Evolutionary conservation across 805 yeast species (phyloP), one percentile per base, ranked within the genome.

Genomic region (Kregervanrija delftensis): DNA sequence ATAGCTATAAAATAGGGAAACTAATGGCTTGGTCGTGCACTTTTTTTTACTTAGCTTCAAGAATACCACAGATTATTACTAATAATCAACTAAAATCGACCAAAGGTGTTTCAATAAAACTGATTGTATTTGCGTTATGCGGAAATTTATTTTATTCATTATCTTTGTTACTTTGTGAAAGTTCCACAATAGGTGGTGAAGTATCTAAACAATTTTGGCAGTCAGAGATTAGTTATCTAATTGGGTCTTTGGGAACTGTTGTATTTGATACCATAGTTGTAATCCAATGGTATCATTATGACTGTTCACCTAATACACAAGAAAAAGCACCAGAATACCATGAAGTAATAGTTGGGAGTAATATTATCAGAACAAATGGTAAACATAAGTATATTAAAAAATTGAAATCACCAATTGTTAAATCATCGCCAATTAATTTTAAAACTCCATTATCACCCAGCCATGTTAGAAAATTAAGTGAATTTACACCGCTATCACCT

Each of bases 241-340:
- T 74, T 14, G 81, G 81, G 5, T 71, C 79, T 31, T 48, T 76
- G 2, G 80, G 81, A 8, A 76, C 82, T 1, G 68, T 76, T 2
- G 48, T 67, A 3, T 73, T 76, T 50, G 82, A 77, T 52, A 46
- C 61, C 10, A 56, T 64, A 1, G 68, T 73, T 42, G 60, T 77
- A 22, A 58, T 67, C 39, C 82, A 77, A 53, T 65, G 74, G 63
- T 63, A 53, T 41, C 15, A 30, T 12, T 65, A 60, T 57, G 68
- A 64, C 47, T 47, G 45, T 42, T 22, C 8, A 4, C 28, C 28
- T 4, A 6, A 8, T 22, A 6, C 28, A 4, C 28, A 22, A 45
- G 12, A 17, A 32, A n/a, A 41, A n/a, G 22, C 16, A 28, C 33
- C n/a, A 31, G 14, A 28, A 37, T 35, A n/a, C 30, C 44, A 2